phyloP scores from a whole-genome alignment of 441 rosid genomes.

The Breynia disticha region DNA sequence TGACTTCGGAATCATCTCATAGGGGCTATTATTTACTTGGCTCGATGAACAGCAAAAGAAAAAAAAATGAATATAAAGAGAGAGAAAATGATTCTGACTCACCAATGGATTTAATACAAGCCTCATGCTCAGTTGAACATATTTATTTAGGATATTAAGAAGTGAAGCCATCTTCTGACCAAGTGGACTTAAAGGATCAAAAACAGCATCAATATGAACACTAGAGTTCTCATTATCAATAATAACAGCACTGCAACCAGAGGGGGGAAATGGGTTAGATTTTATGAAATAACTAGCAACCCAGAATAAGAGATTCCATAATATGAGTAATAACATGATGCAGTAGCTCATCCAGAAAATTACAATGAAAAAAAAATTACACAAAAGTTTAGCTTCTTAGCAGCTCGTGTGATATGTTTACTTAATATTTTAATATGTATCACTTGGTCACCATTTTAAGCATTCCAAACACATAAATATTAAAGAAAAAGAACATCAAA shows the following conservation, averaged over 20 bases:
- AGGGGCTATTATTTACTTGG: too few relatives aligned
- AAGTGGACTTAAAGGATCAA: conserved; percentile 86
- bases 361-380: background rate
- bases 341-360: background rate
- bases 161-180: conserved; percentile 92
- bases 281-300: conserved; percentile 1
- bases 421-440: background rate
- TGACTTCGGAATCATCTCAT: too few relatives aligned
- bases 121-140: conserved; percentile 89
- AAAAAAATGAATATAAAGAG: background rate
- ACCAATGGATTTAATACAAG: conserved; percentile 95
- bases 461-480: too few relatives aligned
- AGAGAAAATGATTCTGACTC: conserved; percentile 19
- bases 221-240: conserved; percentile 62
- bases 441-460: too few relatives aligned
- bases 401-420: background rate
- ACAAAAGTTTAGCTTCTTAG: background rate
- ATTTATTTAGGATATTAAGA: conserved; percentile 68
- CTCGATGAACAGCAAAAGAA: background rate
- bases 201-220: conserved; percentile 87
- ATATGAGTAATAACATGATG: background rate
- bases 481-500: too few relatives aligned
- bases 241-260: conserved; percentile 68
- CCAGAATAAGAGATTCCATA: conserved; percentile 2
- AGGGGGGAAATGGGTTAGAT: conserved; percentile 1